Percentiles rank a stretch among this genome's conserved stretches.
phyloP scores from a whole-genome alignment of 768 basidiomycete species.

The Strobilomyces dryophilus region DNA sequence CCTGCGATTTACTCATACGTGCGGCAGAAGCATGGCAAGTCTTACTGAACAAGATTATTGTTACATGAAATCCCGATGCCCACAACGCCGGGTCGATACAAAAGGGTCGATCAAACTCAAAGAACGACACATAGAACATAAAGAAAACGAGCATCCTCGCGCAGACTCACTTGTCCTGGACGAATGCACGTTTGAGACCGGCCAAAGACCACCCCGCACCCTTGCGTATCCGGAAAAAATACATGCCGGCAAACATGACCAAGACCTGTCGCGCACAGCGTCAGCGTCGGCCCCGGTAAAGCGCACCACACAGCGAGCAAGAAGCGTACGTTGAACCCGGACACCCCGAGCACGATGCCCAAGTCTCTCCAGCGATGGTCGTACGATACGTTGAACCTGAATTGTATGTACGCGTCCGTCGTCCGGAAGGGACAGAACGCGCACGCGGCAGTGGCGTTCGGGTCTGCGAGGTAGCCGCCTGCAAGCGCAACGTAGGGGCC shows the following conservation, averaged over 20 bases:
- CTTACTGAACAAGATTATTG: too few species aligned
- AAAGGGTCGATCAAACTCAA: too few species aligned
- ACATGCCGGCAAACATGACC: slow-evolving; percentile 28
- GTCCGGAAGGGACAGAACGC: slow-evolving; percentile 40
- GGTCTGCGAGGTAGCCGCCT: slow-evolving; percentile 57
- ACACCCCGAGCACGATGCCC: too few species aligned
- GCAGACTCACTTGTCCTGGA: neutral
- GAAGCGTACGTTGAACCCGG: neutral
- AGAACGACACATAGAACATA: too few species aligned
- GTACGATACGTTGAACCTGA: too few species aligned
- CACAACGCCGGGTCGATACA: too few species aligned
- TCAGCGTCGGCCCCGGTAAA: too few species aligned
- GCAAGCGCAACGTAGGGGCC: slow-evolving; percentile 41
- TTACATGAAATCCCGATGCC: too few species aligned
- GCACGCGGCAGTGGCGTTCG: slow-evolving; percentile 50
- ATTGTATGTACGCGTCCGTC: neutral
- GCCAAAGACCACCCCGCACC: slow-evolving; percentile 3
- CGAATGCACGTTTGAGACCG: neutral
- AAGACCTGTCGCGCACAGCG: slow-evolving; percentile 16
- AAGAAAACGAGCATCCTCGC: neutral
- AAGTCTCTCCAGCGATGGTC: too few species aligned
- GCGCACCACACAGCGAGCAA: too few species aligned
- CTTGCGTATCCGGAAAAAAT: slow-evolving; percentile 28
- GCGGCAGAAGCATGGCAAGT: too few species aligned
- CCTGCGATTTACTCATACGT: too few species aligned